These are phyloP conservation scores for Sporisorium iseilematis-ciliati DNA, from an alignment of 1,284 basidiomycete genomes.

Conservation along the genomic window DNA sequence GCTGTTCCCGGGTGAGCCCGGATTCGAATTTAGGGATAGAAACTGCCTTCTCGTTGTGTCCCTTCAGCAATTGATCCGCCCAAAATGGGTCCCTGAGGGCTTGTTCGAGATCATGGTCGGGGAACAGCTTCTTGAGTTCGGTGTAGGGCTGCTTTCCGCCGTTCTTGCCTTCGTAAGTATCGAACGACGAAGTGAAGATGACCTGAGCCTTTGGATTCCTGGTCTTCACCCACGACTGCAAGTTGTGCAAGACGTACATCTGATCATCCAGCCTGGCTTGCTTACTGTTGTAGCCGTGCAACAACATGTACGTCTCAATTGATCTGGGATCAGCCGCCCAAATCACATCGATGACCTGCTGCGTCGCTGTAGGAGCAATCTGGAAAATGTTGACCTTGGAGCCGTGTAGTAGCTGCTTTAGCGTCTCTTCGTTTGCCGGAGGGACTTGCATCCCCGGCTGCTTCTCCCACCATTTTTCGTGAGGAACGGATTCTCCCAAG, in stretches of 20 bases:
- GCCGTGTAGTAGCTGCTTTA: slow-evolving; percentile 9
- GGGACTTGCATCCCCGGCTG: background rate
- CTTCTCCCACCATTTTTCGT: slow-evolving; percentile 30
- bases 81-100: slow-evolving; percentile 38
- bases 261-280: slow-evolving; percentile 13
- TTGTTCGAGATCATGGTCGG: slow-evolving; percentile 22
- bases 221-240: slow-evolving; percentile 2
- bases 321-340: slow-evolving; percentile 15
- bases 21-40: background rate
- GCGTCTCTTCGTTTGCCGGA: background rate
- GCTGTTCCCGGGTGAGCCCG: background rate
- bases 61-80: slow-evolving; percentile 15
- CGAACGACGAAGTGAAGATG: slow-evolving; percentile 25
- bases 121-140: slow-evolving; percentile 15
- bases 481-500: background rate
- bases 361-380: slow-evolving; percentile 22
- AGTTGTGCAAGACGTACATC: slow-evolving; percentile 12
- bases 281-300: slow-evolving; percentile 46
- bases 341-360: slow-evolving; percentile 15
- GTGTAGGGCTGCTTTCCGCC: slow-evolving; percentile 35
- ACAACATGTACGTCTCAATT: slow-evolving; percentile 28
- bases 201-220: slow-evolving; percentile 18
- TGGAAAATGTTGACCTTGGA: slow-evolving; percentile 29
- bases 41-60: background rate
- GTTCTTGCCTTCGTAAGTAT: slow-evolving; percentile 20